These are phyloP conservation scores for Nepenthes gracilis DNA, from an alignment of 148 eudicot species.

Conservation along the genomic window DNA sequence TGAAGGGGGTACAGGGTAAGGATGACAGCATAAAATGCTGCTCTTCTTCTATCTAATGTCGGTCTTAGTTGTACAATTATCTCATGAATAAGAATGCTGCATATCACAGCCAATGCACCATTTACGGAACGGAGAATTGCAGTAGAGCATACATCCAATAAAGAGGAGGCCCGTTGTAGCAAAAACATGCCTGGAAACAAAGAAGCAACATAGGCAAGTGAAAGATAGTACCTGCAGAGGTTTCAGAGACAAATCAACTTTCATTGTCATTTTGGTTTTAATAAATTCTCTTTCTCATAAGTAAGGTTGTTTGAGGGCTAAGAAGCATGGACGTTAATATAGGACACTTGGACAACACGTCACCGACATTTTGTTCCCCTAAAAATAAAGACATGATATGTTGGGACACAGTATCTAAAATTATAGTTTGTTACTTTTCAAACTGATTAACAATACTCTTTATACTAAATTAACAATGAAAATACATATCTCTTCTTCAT, in stretches of 20 bases:
- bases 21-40: slow-evolving; percentile 43
- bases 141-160: slow-evolving; percentile 50
- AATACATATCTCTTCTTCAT: too few relatives aligned
- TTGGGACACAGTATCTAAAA: too few relatives aligned
- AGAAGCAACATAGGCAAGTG: slow-evolving; percentile 96
- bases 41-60: slow-evolving; percentile 52
- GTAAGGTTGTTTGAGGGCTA: neutral
- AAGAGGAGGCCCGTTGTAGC: slow-evolving; percentile 32
- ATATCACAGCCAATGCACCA: slow-evolving; percentile 54
- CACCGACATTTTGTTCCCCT: too few relatives aligned
- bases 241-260: slow-evolving; percentile 33
- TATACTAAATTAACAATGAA: too few relatives aligned
- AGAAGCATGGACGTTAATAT: too few relatives aligned
- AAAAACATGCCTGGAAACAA: slow-evolving; percentile 80
- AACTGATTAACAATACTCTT: too few relatives aligned
- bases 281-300: neutral
- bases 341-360: too few relatives aligned
- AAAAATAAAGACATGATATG: too few relatives aligned
- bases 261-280: slow-evolving; percentile 4
- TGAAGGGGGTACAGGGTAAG: slow-evolving; percentile 80
- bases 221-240: slow-evolving; percentile 95
- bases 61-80: slow-evolving; percentile 51
- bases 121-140: slow-evolving; percentile 66
- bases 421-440: too few relatives aligned
- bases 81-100: slow-evolving; percentile 59